Percentiles rank a stretch among this genome's conserved stretches.
Evolutionary conservation across 192 early-diverging fungal genomes (phyloP).

Genomic region (Pilobolus umbonatus): DNA sequence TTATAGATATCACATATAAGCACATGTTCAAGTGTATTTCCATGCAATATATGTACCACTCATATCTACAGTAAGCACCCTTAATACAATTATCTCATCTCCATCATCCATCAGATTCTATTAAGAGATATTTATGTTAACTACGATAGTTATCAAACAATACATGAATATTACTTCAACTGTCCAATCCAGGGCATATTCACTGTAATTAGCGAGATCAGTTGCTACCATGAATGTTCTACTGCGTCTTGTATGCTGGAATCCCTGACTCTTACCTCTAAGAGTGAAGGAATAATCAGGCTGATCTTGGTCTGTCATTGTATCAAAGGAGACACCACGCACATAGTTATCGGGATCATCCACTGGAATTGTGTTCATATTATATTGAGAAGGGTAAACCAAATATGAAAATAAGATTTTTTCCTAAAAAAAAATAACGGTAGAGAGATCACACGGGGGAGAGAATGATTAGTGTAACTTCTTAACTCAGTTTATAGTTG

Average conservation of each 20-base stretch:
- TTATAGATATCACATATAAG: background rate
- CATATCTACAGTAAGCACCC: conserved; percentile 28
- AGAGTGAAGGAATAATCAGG: conserved; percentile 43
- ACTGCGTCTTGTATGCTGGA: conserved; percentile 29
- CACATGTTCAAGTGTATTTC: background rate
- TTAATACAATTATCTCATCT: conserved; percentile 39
- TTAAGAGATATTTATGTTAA: background rate
- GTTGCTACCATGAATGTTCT: conserved; percentile 48
- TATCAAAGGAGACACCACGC: conserved; percentile 35
- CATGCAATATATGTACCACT: conserved; percentile 10
- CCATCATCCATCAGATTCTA: conserved; percentile 48
- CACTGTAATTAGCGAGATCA: conserved; percentile 47
- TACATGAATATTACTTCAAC: no score
- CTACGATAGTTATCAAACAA: no score
- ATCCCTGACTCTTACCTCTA: conserved; percentile 43
- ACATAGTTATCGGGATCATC: conserved; percentile 20
- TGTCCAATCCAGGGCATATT: conserved; percentile 46
- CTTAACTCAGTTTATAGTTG: no score
- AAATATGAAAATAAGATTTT: no score
- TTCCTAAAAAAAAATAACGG: no score
- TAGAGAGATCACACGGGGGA: no score
- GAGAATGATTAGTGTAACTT: no score
- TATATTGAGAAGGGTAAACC: no score
- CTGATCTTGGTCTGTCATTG: conserved; percentile 34
- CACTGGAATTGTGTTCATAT: background rate